Evolutionary conservation across 495 filamentous ascomycete genomes (phyloP), one percentile per base, ranked within the genome.

Genomic region (Xylaria castorea): DNA sequence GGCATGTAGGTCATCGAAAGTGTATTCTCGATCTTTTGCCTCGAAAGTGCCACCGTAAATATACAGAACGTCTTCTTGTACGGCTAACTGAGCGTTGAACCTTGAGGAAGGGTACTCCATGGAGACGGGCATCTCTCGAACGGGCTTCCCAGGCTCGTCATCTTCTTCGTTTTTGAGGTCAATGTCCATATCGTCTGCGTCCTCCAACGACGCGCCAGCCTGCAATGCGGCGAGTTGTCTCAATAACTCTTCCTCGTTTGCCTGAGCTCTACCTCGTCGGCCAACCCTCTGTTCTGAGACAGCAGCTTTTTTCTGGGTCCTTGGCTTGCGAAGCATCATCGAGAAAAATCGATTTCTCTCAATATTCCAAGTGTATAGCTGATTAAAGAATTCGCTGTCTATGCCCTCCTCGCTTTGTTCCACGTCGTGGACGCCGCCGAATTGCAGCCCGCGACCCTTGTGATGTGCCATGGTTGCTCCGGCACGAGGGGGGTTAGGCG

Each of bases 31-130:
- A 77, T 98, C 96, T 27, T 92, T 95, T 81, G 95, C 94, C 77
- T 99, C 96, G 75, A 92, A 97, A 0, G 94, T 99, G 18, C 96
- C 96, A 25, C 96, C 94, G 76, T 95, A 97, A 32, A 97, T 92
- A 77, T 96, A 99, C 0, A 98, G 85, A 18, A 92, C 88, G 81
- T 99, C 96, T 67, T 94, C 93, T 81, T 97, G 94, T 11, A 98
- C 93, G 1, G 96, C 89, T 50, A 99, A 82, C 73, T 94, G 92
- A 3, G 92, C 91, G 74, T 98, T 97, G 81, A 98, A 98, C 55
- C 96, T 85, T 44, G 87, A 87, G 76, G 97, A 94, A 51, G 96
- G 96, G 80, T 97, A 89, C 76, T 94, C 93, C 76, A 92, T 91
- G 32, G 90, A 84, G 0, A 85, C 82, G 20, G 87, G 84, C 75